A percentile compares a stretch with the other conserved stretches of the same genome.
Evolutionary conservation across 2,329 filamentous ascomycete species (phyloP).

Genomic region (Fusarium kyushuense): DNA sequence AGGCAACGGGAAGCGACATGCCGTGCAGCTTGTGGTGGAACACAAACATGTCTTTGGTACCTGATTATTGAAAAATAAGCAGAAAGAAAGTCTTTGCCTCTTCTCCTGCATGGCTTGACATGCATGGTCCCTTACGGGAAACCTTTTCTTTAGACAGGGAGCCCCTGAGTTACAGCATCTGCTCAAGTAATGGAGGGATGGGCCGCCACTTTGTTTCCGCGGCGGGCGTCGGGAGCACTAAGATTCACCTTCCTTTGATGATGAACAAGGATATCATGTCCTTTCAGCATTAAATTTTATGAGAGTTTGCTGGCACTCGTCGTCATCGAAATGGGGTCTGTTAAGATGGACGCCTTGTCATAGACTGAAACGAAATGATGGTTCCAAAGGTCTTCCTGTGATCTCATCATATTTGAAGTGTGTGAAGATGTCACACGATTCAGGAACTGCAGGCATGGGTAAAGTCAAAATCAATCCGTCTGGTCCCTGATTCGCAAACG

Average conservation of each 20-base stretch:
- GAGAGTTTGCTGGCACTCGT: constrained; percentile 18
- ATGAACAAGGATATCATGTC: constrained; percentile 31
- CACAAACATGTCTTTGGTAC: constrained; percentile 32
- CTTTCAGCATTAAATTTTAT: constrained; percentile 19
- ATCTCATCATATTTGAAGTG: constrained; percentile 23
- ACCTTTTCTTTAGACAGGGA: constrained; percentile 27
- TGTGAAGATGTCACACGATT: constrained; percentile 37
- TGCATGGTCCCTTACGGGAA: constrained; percentile 41
- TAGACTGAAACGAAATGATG: constrained; percentile 6
- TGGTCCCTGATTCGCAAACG: constrained; percentile 38
- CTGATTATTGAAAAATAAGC: constrained; percentile 4
- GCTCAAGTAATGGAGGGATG: constrained; percentile 27
- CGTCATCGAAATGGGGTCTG: constrained; percentile 4
- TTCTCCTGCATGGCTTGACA: constrained; percentile 42
- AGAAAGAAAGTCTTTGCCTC: constrained; percentile 24
- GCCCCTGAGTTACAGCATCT: constrained; percentile 24
- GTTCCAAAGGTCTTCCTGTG: constrained; percentile 7
- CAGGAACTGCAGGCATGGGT: constrained; percentile 34
- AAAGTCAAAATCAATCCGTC: constrained; percentile 35
- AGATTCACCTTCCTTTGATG: constrained; percentile 33
- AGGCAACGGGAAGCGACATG: constrained; percentile 37
- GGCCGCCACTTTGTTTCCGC: constrained; percentile 33
- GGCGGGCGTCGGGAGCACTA: constrained; percentile 32
- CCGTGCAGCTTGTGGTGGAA: constrained; percentile 27
- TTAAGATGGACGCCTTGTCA: background rate